A percentile compares a stretch with the other conserved stretches of the same genome.
Conservation (phyloP, 352 stramenopile species). For the Lagenidium giganteum region DNA sequence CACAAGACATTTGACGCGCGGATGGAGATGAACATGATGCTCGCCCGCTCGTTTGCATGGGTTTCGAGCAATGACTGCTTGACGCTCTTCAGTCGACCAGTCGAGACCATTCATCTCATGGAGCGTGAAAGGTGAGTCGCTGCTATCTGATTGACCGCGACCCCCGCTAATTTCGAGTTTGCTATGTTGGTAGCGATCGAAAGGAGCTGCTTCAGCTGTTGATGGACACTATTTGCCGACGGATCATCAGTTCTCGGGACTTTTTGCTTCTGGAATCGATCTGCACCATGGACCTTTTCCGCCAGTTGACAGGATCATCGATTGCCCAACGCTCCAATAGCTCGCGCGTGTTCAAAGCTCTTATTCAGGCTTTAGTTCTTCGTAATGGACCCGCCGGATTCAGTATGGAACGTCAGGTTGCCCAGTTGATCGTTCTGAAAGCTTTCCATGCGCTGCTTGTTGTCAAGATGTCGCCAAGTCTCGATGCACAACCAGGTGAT, state of each 20-base stretch:
- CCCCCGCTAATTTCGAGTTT: neutral
- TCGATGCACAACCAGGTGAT: slow-evolving; percentile 12
- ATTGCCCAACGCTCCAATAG: slow-evolving; percentile 14
- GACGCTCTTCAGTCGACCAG: slow-evolving; percentile 39
- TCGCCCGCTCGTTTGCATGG: slow-evolving; percentile 54
- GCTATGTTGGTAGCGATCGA: slow-evolving; percentile 11
- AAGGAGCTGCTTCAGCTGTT: slow-evolving; percentile 21
- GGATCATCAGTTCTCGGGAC: slow-evolving; percentile 10
- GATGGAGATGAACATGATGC: slow-evolving; percentile 53
- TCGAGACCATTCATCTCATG: slow-evolving; percentile 57
- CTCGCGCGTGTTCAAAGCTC: slow-evolving; percentile 21
- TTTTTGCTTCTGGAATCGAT: slow-evolving; percentile 22
- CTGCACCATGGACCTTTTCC: slow-evolving; percentile 17
- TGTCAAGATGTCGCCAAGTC: slow-evolving; percentile 24
- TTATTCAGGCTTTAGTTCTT: slow-evolving; percentile 41
- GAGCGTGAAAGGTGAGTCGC: slow-evolving; percentile 47
- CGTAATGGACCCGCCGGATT: slow-evolving; percentile 1
- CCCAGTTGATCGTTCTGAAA: slow-evolving; percentile 59
- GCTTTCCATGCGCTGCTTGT: slow-evolving; percentile 48
- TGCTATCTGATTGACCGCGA: neutral
- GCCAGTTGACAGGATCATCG: slow-evolving; percentile 8
- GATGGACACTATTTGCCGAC: slow-evolving; percentile 14
- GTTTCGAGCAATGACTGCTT: slow-evolving; percentile 37
- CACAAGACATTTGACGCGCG: slow-evolving; percentile 40
- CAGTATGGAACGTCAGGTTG: slow-evolving; percentile 25